Base-by-base conservation (phyloP, 225 moss, liverwort and hornwort genomes). In the Antitrichia curtipendula region DNA sequence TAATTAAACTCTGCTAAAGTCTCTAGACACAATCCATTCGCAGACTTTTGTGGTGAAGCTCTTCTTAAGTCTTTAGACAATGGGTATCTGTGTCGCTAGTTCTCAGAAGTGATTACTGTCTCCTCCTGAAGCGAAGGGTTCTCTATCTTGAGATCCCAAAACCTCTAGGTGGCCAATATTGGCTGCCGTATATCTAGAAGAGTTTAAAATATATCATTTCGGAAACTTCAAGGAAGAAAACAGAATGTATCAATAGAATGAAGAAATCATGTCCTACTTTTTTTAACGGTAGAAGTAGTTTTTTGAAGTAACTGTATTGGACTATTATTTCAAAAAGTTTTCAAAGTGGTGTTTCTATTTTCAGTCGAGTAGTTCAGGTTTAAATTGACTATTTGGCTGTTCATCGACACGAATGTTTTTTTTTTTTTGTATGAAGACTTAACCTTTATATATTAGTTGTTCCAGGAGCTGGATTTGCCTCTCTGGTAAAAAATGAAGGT, bases 401-500 rank as follows among this genome's bases (percentile, higher is more conserved):
- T 69, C 52, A 60, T 85, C 61, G 41, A 34, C 40, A 58, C 56
- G 50, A 73, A 28, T 79, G 54, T 75, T 52, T 23, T 3, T 38
- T 63, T 28, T 32, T 63, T 36, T 71, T 85, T 12, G 20, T 59
- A 40, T 34, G 27, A 73, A 53, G 31, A 57, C 53, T 88, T 38
- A 87, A 52, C 50, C 73, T 71, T 64, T 53, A 57, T 72, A 43
- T 52, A 58, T 52, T 82, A 49, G 75, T 75, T 87, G 76, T 68
- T 49, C 82, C 91, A 91, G 92, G 91, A 85, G 85, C 87, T 28
- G 93, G 92, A 64, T 90, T 88, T 87, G 84, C 90, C n/a, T 91
- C 91, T 24, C 83, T 92, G 82, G 90, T 94, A 12, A 94, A 92
- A 87, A 91, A 81, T 60, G 92, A 94, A 90, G 92, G 93, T 85